Evolutionary conservation across 208 protist species (phyloP).

Genomic region (Naegleria gruberi): DNA sequence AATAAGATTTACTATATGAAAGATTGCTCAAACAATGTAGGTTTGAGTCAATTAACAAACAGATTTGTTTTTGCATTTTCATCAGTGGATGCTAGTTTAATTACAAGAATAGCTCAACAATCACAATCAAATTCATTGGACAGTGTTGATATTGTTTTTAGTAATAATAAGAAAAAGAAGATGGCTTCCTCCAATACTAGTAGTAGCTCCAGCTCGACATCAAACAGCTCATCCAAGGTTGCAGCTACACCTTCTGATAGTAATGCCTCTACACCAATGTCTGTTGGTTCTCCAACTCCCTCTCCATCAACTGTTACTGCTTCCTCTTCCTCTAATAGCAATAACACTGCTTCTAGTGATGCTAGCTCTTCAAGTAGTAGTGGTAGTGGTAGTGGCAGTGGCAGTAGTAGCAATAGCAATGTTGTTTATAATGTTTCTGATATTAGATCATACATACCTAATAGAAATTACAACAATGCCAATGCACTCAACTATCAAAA

Average conservation of each 20-base stretch:
- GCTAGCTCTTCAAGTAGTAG: not conserved
- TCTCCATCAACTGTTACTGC: not conserved
- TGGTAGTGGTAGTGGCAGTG: not conserved
- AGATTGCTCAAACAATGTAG: slow-evolving; percentile 13
- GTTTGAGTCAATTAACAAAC: not conserved
- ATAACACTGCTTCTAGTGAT: not conserved
- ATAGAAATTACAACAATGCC: not conserved
- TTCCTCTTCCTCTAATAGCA: not conserved
- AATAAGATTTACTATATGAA: not conserved
- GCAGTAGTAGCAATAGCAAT: not conserved
- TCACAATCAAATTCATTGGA: not conserved
- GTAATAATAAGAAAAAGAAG: not conserved
- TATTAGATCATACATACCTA: not conserved
- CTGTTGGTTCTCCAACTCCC: not conserved
- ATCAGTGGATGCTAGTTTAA: not conserved
- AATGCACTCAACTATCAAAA: not conserved
- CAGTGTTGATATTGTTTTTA: not conserved
- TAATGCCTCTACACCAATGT: not conserved
- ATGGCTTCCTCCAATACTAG: not conserved
- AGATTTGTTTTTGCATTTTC: not conserved
- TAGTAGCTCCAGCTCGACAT: too few species aligned
- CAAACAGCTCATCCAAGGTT: too few species aligned
- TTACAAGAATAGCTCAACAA: not conserved
- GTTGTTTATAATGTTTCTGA: not conserved
- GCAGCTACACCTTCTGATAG: not conserved